Base-by-base conservation (phyloP, 805 yeast species). In the Yamadazyma akitaensis region DNA sequence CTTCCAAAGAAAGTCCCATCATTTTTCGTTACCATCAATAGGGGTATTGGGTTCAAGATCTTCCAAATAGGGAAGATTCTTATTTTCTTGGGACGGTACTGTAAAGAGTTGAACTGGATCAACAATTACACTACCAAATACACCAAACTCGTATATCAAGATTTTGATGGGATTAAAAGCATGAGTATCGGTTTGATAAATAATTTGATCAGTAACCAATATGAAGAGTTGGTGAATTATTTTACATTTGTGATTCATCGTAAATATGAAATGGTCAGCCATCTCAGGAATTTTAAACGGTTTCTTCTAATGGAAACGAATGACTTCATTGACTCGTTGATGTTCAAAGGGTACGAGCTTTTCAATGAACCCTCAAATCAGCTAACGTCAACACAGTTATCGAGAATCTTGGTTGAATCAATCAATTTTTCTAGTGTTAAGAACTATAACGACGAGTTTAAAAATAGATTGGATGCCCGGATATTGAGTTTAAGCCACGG, bases 401-500 rank as follows among this genome's bases (percentile, higher is more conserved):
- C 90, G 2, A 75, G 77, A 33, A 67, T 85, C 7, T 64, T 91
- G 41, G 81, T 77, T 43, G 82, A 84, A 2, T 80, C 96, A 0
- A 76, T 89, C 2, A 64, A 70, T 5, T 64, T 67, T 18, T 78
- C 89, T 0, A 76, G 85, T 1, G 55, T 81, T 1, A 65, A 72
- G 45, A 68, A 67, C 58, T 63, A 58, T 39, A 43, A 68, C 5
- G 60, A 65, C 2, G 67, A 62, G 14, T 72, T 79, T 9, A 60
- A 79, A 11, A 67, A 75, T 37, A 65, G 87, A 42, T 60, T 92
- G 11, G 98, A 94, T 69, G 96, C 97, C 0, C 72, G 97, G 38
- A 73, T 91, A 18, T 70, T 91, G 41, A 89, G 85, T 48, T 66
- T 85, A 41, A 83, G 83, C 3, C 88, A 84, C 54, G 75, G 62